Conservation (phyloP, 31 red algal species). For the Asparagopsis taxiformis region DNA sequence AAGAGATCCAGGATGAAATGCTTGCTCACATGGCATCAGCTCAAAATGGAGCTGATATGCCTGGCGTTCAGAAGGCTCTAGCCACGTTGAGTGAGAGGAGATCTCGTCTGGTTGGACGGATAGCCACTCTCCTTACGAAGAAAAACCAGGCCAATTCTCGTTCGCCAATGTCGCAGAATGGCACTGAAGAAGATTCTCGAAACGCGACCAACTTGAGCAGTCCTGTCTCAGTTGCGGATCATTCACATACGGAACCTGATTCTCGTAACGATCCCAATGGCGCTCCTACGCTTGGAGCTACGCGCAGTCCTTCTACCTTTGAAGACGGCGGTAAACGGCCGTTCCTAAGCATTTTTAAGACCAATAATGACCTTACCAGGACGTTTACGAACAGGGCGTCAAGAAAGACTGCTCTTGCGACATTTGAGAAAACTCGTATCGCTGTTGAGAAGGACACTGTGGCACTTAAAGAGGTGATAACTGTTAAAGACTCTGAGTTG, state of each 20-base stretch:
- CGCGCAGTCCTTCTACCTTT: neutral
- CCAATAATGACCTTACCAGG: neutral
- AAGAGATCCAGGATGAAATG: constrained; percentile 38
- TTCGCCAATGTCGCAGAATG: neutral
- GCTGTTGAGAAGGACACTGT: constrained; percentile 20
- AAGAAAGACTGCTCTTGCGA: neutral
- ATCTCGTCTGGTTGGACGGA: constrained; percentile 24
- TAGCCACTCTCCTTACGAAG: constrained; percentile 27
- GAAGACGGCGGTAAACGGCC: neutral
- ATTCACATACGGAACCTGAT: neutral
- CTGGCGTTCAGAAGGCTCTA: neutral
- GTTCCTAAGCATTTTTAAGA: neutral
- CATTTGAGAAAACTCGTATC: constrained; percentile 11
- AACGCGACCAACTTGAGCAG: neutral
- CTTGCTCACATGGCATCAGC: neutral
- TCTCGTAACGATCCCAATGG: neutral
- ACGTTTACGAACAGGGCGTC: neutral
- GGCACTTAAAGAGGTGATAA: constrained; percentile 20
- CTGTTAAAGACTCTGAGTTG: constrained; percentile 13
- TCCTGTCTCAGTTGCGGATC: neutral
- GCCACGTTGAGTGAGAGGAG: constrained; percentile 8
- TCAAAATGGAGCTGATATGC: neutral
- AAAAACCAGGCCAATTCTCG: neutral
- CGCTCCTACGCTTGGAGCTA: neutral
- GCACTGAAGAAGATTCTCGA: neutral